Base-by-base conservation (phyloP, 2,329 filamentous ascomycete species). In the Penicillium brevicompactum region DNA sequence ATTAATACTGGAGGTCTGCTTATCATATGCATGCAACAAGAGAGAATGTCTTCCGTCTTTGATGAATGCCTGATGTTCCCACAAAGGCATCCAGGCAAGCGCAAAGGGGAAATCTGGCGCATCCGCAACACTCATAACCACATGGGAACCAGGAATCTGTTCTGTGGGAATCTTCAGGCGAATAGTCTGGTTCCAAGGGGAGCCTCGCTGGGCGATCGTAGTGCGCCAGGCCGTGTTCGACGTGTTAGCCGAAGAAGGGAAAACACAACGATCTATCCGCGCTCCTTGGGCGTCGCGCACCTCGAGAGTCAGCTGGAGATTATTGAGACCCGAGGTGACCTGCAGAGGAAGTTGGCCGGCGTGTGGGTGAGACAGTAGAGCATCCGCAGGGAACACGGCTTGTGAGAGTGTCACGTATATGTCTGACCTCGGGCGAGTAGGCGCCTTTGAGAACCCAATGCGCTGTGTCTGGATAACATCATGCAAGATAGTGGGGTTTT, bases 401-500 rank as follows among this genome's bases (percentile, higher is more conserved):
- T 91, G 87, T 55, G 87, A 86, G 46, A 99, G 75, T 0, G 92
- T 97, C 43, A 99, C 75, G 70, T 99, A 99, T 48, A 99, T 97
- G 71, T 99, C 95, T 10, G 92, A 97, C 65, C 95, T 83, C 14
- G 89, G 82, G 70, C 91, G 92, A 0, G 89, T 92, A 0, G 94
- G 93, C 1, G 92, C 92, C 11, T 92, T 92, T 3, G 93, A 91
- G 71, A 99, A 97, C 2, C 92, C 94, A 72, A 97, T 92, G 71
- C 94, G 94, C 66, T 82, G 88, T 0, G 92, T 96, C 71, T 89
- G 89, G 54, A 82, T 82, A 56, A 97, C 84, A 49, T 89, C 87
- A 48, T 95, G 88, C 13, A 99, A 84, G 13, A 95, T 77, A 0
- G 93, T 97, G 0, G 94, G 94, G 3, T 91, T 96, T 46, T 88